Evolutionary conservation across 1,284 basidiomycete genomes (phyloP).

Genomic region (Cryptococcus amylolentus): DNA sequence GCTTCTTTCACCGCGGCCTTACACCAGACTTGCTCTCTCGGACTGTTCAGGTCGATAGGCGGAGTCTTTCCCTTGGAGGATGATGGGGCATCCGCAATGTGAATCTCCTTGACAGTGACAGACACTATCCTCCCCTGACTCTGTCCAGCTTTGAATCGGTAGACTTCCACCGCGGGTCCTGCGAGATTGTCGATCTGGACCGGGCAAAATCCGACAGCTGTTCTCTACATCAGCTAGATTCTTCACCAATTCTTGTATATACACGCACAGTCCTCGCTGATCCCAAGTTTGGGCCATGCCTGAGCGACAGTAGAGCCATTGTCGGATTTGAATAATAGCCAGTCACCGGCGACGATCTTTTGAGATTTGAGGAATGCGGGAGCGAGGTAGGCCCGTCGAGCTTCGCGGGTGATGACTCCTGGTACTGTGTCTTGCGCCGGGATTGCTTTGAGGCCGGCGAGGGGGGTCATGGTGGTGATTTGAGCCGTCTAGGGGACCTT

Average conservation of each 20-base stretch:
- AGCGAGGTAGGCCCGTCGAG: constrained; percentile 37
- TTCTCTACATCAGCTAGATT: neutral
- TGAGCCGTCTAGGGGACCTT: too few relatives aligned
- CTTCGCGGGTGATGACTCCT: constrained; percentile 9
- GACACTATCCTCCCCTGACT: constrained; percentile 20
- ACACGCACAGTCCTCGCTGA: constrained; percentile 36
- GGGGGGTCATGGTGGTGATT: too few relatives aligned
- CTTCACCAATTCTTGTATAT: neutral
- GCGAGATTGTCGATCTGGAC: constrained; percentile 23
- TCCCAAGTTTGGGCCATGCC: constrained; percentile 36
- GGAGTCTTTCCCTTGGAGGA: neutral
- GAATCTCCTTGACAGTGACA: constrained; percentile 20
- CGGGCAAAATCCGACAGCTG: constrained; percentile 22
- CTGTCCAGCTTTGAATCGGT: constrained; percentile 23
- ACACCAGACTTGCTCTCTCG: constrained; percentile 46
- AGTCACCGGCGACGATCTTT: constrained; percentile 46
- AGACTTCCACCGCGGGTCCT: constrained; percentile 19
- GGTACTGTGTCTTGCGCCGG: too few relatives aligned
- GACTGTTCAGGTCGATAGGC: constrained; percentile 4
- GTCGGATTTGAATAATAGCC: constrained; percentile 23
- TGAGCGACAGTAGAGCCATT: constrained; percentile 23
- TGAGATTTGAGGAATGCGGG: constrained; percentile 37
- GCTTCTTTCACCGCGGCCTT: constrained; percentile 51
- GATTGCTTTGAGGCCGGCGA: too few relatives aligned
- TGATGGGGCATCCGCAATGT: neutral